These are phyloP conservation scores for Clonostachys solani DNA, from an alignment of 2,329 filamentous ascomycete species.

Conservation along the genomic window DNA sequence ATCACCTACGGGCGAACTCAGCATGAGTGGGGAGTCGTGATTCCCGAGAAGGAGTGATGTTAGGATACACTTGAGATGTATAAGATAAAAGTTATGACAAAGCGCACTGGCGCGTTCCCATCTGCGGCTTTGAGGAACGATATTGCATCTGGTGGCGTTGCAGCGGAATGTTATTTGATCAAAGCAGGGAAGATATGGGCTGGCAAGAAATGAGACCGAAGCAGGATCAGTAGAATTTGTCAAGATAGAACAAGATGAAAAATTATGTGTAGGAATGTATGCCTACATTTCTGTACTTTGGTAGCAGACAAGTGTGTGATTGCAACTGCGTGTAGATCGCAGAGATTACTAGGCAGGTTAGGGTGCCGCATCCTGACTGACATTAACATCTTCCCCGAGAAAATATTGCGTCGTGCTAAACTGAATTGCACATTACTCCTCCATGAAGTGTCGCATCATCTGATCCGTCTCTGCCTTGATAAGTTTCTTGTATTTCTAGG, in stretches of 20 bases:
- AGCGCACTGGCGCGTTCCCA: too few relatives aligned
- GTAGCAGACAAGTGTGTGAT: background rate
- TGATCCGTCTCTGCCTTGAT: conserved; percentile 15
- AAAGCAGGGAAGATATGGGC: too few relatives aligned
- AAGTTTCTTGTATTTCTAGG: conserved; percentile 18
- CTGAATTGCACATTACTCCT: conserved; percentile 1
- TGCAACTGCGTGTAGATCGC: background rate
- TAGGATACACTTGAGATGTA: too few relatives aligned
- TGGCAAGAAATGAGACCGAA: too few relatives aligned
- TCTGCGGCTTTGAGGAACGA: too few relatives aligned
- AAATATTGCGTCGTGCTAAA: conserved; percentile 1
- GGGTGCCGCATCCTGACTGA: too few relatives aligned
- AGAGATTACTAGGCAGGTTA: too few relatives aligned
- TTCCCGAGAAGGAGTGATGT: conserved; percentile 51
- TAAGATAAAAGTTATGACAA: too few relatives aligned
- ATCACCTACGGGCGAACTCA: conserved; percentile 71
- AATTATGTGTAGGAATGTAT: background rate
- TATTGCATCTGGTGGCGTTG: too few relatives aligned
- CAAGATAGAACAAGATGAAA: background rate
- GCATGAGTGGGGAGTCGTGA: conserved; percentile 66
- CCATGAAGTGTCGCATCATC: conserved; percentile 14
- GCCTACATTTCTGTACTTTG: background rate
- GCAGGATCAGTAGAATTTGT: too few relatives aligned
- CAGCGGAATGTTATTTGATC: too few relatives aligned
- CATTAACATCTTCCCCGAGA: too few relatives aligned